Conservation (phyloP, 2,329 filamentous ascomycete genomes). For the Sclerotinia glacialis region DNA sequence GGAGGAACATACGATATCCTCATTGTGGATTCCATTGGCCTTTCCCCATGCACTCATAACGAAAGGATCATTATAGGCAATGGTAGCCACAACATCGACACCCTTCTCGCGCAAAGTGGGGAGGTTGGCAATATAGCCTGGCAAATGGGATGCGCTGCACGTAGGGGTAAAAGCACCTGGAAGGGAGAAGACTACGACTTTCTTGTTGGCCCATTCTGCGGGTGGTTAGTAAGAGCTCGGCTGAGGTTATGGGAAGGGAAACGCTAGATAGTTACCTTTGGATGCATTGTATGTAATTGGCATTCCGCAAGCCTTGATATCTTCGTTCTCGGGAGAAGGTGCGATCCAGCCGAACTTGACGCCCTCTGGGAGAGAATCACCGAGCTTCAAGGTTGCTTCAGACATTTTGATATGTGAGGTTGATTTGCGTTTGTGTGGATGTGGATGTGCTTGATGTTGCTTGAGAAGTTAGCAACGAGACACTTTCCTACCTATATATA, state of each 20-base stretch:
- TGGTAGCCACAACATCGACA: slow-evolving; percentile 64
- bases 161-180: slow-evolving; percentile 69
- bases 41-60: slow-evolving; percentile 74
- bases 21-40: slow-evolving; percentile 62
- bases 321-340: slow-evolving; percentile 64
- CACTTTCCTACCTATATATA: neutral
- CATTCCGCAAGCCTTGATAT: slow-evolving; percentile 73
- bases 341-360: slow-evolving; percentile 84
- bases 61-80: slow-evolving; percentile 66
- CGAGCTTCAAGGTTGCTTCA: slow-evolving; percentile 50
- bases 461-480: neutral
- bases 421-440: neutral
- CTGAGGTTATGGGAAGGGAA: neutral
- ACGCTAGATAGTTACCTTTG: slow-evolving; percentile 52
- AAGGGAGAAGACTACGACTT: slow-evolving; percentile 67
- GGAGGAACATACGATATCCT: slow-evolving; percentile 55
- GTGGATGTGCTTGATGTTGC: neutral
- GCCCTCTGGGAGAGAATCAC: slow-evolving; percentile 78
- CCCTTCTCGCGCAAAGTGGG: slow-evolving; percentile 60
- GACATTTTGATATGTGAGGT: slow-evolving; percentile 28
- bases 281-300: slow-evolving; percentile 76
- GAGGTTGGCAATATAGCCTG: slow-evolving; percentile 64
- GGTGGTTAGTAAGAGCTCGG: neutral
- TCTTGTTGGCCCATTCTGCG: slow-evolving; percentile 63
- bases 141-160: slow-evolving; percentile 66